Conservation (phyloP, 2,329 filamentous ascomycete species). For the Fonsecaea nubica region DNA sequence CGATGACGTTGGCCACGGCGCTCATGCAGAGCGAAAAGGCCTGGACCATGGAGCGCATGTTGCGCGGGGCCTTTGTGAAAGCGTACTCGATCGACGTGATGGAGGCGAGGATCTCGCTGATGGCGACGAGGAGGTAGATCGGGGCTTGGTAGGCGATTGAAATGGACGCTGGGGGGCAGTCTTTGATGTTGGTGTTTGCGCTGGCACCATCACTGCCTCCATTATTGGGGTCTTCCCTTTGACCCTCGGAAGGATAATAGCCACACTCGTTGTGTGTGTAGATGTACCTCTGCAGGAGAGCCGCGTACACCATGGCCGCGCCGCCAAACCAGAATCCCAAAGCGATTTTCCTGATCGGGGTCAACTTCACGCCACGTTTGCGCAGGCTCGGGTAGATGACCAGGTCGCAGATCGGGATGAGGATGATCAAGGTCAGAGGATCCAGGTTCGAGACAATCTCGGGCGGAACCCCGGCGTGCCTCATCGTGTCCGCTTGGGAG, state of each 20-base stretch:
- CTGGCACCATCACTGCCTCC: neutral
- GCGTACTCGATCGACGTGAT: constrained; percentile 75
- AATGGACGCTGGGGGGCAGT: constrained; percentile 29
- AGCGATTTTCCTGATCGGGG: constrained; percentile 62
- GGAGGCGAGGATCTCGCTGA: constrained; percentile 66
- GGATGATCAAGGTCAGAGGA: constrained; percentile 65
- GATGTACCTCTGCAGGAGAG: constrained; percentile 64
- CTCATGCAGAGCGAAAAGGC: constrained; percentile 74
- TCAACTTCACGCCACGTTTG: constrained; percentile 60
- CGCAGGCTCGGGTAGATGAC: constrained; percentile 65
- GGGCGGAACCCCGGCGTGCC: constrained; percentile 60
- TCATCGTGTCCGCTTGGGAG: constrained; percentile 63
- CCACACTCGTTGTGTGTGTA: constrained; percentile 64
- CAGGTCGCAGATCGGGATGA: constrained; percentile 43
- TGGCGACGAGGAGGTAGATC: constrained; percentile 60
- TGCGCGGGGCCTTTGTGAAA: constrained; percentile 74
- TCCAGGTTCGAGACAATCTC: constrained; percentile 68
- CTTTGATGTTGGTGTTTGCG: neutral
- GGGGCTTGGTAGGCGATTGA: constrained; percentile 56
- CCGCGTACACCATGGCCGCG: constrained; percentile 62
- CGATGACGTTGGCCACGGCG: constrained; percentile 71
- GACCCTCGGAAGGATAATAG: constrained; percentile 51
- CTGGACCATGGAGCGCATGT: constrained; percentile 79
- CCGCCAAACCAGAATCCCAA: constrained; percentile 63
- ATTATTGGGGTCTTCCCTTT: constrained; percentile 39